Evolutionary conservation across 257 asterid genomes (phyloP).

Genomic region (Solanum appendiculatum): DNA sequence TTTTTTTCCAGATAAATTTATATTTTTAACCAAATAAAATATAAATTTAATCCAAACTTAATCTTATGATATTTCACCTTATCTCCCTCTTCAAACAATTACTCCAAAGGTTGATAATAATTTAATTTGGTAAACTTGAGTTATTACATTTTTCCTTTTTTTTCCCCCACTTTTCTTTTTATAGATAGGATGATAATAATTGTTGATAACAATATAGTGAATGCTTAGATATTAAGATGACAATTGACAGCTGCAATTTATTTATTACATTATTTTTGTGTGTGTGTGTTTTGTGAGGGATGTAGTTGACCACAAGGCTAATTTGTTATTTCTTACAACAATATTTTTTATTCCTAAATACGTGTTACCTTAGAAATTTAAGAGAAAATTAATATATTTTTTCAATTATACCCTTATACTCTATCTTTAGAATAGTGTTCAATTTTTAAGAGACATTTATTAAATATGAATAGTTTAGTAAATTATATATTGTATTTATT

Average conservation of each 20-base stretch:
- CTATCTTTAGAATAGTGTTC: neutral
- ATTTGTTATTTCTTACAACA: neutral
- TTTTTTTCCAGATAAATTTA: too few species aligned
- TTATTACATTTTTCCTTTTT: neutral
- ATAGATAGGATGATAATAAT: neutral
- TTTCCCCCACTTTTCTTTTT: neutral
- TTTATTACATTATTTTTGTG: too few species aligned
- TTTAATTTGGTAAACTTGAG: too few species aligned
- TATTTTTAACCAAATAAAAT: too few species aligned
- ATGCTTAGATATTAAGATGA: neutral
- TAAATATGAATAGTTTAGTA: neutral
- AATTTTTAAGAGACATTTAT: neutral
- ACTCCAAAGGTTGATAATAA: too few species aligned
- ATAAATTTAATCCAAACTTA: too few species aligned
- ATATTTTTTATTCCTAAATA: too few species aligned
- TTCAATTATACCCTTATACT: too few species aligned
- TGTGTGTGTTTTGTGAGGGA: neutral
- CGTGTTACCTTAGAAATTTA: neutral
- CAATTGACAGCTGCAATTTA: neutral
- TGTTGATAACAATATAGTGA: neutral
- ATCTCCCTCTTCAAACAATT: too few species aligned
- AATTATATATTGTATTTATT: too few species aligned
- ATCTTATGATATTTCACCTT: neutral
- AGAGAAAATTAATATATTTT: too few species aligned
- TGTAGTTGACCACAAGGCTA: neutral